These are phyloP conservation scores for Cytospora piceae DNA, from an alignment of 2,329 filamentous ascomycete genomes.

Conservation along the genomic window DNA sequence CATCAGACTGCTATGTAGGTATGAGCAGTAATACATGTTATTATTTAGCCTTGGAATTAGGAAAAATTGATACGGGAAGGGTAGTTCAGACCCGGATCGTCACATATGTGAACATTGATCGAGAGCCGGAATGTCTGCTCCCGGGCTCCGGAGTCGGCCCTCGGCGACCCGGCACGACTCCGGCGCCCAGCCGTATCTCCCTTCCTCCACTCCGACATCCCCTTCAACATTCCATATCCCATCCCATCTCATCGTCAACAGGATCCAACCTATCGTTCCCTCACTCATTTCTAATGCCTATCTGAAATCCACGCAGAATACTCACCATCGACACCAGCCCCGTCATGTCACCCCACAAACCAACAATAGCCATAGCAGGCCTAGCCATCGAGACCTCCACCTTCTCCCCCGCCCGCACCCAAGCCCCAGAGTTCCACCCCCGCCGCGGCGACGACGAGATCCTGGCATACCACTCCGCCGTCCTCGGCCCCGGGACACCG, in stretches of 20 bases:
- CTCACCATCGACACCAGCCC: neutral
- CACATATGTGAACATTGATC: too few species aligned
- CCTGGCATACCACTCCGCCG: conserved; percentile 45
- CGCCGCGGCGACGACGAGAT: conserved; percentile 48
- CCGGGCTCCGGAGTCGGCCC: neutral
- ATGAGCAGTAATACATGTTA: too few species aligned
- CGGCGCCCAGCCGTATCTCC: neutral
- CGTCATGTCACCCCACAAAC: conserved; percentile 32
- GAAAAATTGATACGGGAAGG: too few species aligned
- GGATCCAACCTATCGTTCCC: neutral
- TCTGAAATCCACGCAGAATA: neutral
- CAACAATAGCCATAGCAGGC: conserved; percentile 55
- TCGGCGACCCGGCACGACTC: neutral
- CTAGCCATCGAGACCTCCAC: conserved; percentile 58
- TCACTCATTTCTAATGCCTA: neutral
- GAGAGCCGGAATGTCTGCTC: too few species aligned
- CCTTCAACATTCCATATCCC: neutral
- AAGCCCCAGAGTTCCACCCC: conserved; percentile 53
- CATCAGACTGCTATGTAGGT: too few species aligned
- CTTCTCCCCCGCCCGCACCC: conserved; percentile 55
- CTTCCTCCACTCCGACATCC: too few species aligned
- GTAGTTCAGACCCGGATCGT: too few species aligned
- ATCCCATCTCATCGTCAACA: neutral
- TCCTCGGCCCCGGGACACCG: conserved; percentile 46
- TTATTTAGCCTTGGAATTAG: too few species aligned